Conservation (phyloP, 371 early-diverging fungal species). For the Mortierella sp. region DNA sequence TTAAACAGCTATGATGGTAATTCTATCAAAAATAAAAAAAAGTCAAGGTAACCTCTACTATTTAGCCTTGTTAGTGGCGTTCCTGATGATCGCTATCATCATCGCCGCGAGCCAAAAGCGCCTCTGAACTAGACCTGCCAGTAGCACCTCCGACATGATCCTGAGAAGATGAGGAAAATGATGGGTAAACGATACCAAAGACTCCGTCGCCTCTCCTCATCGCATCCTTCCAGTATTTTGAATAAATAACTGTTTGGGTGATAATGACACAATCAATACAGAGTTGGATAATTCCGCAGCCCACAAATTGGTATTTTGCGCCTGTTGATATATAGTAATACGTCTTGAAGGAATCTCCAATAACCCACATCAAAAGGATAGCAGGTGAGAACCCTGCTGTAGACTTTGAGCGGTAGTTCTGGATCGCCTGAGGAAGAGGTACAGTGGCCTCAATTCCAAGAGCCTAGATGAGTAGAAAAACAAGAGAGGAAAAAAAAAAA, state of each 20-base stretch:
- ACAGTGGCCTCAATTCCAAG: conserved; percentile 72
- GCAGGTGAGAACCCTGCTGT: conserved; percentile 67
- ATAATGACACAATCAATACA: conserved; percentile 71
- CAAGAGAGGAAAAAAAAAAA: neutral
- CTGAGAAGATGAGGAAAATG: neutral
- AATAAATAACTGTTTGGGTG: conserved; percentile 65
- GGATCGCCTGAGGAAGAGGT: conserved; percentile 73
- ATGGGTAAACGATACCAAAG: neutral
- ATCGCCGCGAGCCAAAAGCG: conserved; percentile 16
- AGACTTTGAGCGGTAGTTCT: conserved; percentile 64
- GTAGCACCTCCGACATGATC: conserved; percentile 14
- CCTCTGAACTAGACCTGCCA: conserved; percentile 35
- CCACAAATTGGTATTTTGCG: conserved; percentile 73
- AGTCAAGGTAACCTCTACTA: no score
- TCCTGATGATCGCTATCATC: neutral
- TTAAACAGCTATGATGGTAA: no score
- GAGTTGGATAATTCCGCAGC: conserved; percentile 74
- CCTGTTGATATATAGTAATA: conserved; percentile 69
- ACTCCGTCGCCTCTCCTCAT: neutral
- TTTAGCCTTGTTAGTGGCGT: neutral
- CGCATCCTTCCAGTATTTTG: conserved; percentile 41
- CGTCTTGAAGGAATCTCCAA: conserved; percentile 76
- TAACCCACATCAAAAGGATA: conserved; percentile 61
- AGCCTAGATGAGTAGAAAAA: conserved; percentile 30
- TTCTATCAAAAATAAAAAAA: neutral